Evolutionary conservation across 2,329 filamentous ascomycete species (phyloP), one percentile per base, ranked within the genome.

Genomic region (Amauroascus verrucosus): DNA sequence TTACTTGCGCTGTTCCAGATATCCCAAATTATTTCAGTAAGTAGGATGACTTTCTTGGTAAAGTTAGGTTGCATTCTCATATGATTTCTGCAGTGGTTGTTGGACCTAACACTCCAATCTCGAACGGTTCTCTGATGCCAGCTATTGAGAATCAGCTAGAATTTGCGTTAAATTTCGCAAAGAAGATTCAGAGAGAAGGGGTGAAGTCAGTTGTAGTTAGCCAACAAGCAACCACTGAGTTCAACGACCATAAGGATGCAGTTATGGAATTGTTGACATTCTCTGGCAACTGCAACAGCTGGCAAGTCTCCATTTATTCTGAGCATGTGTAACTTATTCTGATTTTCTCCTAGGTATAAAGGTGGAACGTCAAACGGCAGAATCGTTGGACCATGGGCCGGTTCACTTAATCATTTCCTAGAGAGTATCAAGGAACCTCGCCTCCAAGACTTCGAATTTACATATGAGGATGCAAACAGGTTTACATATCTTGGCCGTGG

Each of bases 401-500:
- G 60, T 48, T 53, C 35, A 1, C 48, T 58, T 9, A 53, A 61
- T 4, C 63, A 65, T 44, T 58, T 51, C 13, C 30, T 57, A 9
- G 55, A 60, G 44, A 52, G 48, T 14, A 56, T 57, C 20, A 32
- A 16, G 22, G 41, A 60, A 13, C 55, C 56, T 6, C 57, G 58
- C 24, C 53, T 54, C 41, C 52, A 60, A 33, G 57, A 60, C 46
- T 60, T 57, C 33, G 58, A 60, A 22, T 57, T 59, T 32, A 53
- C 37, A 28, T 63, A 62, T 43, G 33, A 37, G 33, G 44, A 47
- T 26, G 51, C 50, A 20, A 61, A 61, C 20, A 37, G 52, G 37
- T 59, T 57, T 48, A 53, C 56, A 2, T 62, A 54, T 54, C 50
- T 61, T 20, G 60, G 59, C 3, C 53, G 59, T 48, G 59, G 59